Evolutionary conservation across 2,329 filamentous ascomycete species (phyloP).

Genomic region (Fusarium burgessii): DNA sequence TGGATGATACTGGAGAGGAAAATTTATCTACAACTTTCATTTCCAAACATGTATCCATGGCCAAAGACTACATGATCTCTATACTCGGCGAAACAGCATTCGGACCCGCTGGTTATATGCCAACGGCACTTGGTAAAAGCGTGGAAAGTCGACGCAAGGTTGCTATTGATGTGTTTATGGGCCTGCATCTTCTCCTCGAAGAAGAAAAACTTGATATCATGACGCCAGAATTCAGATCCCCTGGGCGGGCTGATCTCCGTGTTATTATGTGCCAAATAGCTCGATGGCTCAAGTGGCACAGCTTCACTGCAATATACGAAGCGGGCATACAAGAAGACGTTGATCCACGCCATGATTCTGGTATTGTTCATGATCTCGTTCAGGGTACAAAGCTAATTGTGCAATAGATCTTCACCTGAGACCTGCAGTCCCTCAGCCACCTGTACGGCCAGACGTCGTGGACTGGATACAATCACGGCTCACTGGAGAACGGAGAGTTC

Average conservation of each 20-base stretch:
- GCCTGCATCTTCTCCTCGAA: constrained; percentile 87
- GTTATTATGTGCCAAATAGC: constrained; percentile 84
- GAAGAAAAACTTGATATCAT: constrained; percentile 84
- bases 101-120: constrained; percentile 70
- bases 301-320: constrained; percentile 62
- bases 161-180: constrained; percentile 76
- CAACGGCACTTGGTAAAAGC: constrained; percentile 66
- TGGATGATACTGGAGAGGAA: constrained; percentile 46
- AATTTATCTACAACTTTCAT: constrained; percentile 57
- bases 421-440: constrained; percentile 51
- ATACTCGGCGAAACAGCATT: constrained; percentile 67
- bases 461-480: constrained; percentile 66
- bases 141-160: constrained; percentile 69
- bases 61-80: constrained; percentile 74
- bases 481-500: constrained; percentile 50
- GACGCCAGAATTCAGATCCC: constrained; percentile 57
- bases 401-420: constrained; percentile 49
- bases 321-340: constrained; percentile 65
- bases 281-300: constrained; percentile 80
- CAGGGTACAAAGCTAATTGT: constrained; percentile 13
- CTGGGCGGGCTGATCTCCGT: constrained; percentile 67
- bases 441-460: constrained; percentile 57
- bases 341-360: constrained; percentile 54
- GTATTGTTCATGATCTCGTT: constrained; percentile 46
- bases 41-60: constrained; percentile 65